Percentiles rank a stretch among this genome's conserved stretches.
Conservation (phyloP, 306 rosid species). For the Senna tora region DNA sequence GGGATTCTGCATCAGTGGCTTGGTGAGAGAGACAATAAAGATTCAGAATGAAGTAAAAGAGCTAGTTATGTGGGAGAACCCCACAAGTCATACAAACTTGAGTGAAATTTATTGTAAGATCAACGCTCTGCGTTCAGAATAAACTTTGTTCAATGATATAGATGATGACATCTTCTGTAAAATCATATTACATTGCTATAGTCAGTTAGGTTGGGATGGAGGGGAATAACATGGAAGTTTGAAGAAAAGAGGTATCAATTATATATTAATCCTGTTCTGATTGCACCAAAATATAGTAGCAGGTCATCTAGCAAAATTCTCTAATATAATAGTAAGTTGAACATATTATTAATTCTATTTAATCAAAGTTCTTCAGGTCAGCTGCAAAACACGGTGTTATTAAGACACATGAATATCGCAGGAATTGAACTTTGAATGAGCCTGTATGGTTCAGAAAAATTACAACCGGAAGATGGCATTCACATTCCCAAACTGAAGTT, state of each 20-base stretch:
- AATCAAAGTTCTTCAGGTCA: background rate
- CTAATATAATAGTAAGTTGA: background rate
- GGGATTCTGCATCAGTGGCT: conserved; percentile 61
- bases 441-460: conserved; percentile 22
- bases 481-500: conserved; percentile 35
- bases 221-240: background rate
- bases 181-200: conserved; percentile 1
- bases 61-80: conserved; percentile 64
- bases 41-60: conserved; percentile 59
- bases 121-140: conserved; percentile 17
- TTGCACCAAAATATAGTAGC: conserved; percentile 10
- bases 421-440: background rate
- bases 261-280: conserved; percentile 3
- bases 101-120: conserved; percentile 46
- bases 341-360: background rate
- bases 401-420: conserved; percentile 23
- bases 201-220: background rate
- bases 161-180: background rate
- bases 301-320: conserved; percentile 25
- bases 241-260: background rate
- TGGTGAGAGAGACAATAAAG: conserved; percentile 61
- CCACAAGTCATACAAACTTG: conserved; percentile 44
- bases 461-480: conserved; percentile 31
- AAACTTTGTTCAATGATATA: conserved; percentile 22
- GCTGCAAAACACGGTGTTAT: conserved; percentile 26